Evolutionary conservation across 75 land plant species (phyloP).

Genomic region (Larix kaempferi): DNA sequence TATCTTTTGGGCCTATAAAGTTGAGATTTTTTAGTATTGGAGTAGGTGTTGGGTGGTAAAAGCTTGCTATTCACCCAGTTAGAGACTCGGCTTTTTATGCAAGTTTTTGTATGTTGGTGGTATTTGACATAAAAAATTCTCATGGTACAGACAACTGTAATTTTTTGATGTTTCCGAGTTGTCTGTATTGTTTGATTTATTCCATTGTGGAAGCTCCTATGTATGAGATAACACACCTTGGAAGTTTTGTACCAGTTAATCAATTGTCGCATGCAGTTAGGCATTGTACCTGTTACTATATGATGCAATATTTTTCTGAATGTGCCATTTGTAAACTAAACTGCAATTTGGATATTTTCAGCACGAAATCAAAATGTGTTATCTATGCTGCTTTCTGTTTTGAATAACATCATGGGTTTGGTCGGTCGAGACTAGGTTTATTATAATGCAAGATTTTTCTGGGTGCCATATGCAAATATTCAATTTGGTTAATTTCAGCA

Average conservation of each 20-base stretch:
- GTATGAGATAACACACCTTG: constrained; percentile 4
- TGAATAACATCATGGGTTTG: too few relatives aligned
- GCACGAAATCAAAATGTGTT: too few relatives aligned
- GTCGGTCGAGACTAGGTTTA: not conserved
- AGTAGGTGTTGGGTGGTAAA: not conserved
- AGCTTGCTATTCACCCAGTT: not conserved
- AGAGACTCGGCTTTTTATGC: not conserved
- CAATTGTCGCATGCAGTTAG: not conserved
- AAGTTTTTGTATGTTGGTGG: not conserved
- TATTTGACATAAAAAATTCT: not conserved
- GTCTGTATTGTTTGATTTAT: not conserved
- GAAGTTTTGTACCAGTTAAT: constrained; percentile 6
- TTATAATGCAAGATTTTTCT: not conserved
- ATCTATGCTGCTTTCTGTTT: too few relatives aligned
- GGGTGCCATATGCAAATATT: too few relatives aligned
- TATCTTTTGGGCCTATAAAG: not conserved
- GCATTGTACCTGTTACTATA: not conserved
- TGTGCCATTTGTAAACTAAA: too few relatives aligned
- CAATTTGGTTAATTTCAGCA: too few relatives aligned
- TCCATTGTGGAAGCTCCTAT: not conserved
- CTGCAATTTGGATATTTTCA: too few relatives aligned
- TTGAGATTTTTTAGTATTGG: constrained; percentile 2
- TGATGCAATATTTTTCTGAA: not conserved
- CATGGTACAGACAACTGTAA: not conserved
- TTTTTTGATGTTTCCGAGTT: constrained; percentile 7